Conservation (phyloP, 179 eudicot genomes). For the Camellia oleifera region DNA sequence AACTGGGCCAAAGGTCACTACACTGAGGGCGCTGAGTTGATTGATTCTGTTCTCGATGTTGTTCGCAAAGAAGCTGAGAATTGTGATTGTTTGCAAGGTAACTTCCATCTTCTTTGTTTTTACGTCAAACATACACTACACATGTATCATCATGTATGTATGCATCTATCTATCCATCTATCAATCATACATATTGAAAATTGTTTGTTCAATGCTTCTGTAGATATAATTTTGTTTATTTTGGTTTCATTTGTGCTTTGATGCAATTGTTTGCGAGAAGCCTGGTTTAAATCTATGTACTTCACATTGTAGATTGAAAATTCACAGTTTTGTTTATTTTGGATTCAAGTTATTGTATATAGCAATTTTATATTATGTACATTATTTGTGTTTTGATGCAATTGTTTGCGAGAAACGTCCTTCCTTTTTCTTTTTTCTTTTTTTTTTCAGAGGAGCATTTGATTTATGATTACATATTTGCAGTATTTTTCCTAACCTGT, state of each 20-base stretch:
- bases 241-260: not conserved
- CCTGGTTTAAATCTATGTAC: too few relatives aligned
- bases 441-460: not conserved
- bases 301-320: too few relatives aligned
- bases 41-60: slow-evolving; percentile 76
- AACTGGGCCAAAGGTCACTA: slow-evolving; percentile 69
- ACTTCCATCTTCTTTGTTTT: not conserved
- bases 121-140: too few relatives aligned
- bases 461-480: not conserved
- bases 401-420: too few relatives aligned
- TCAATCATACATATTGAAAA: too few relatives aligned
- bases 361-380: too few relatives aligned
- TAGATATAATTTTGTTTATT: not conserved
- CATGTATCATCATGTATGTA: too few relatives aligned
- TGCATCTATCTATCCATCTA: too few relatives aligned
- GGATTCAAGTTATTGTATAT: not conserved
- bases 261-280: too few relatives aligned
- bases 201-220: too few relatives aligned
- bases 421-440: not conserved
- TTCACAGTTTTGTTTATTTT: too few relatives aligned
- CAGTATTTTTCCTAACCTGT: not conserved
- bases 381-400: too few relatives aligned
- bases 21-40: slow-evolving; percentile 76
- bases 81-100: slow-evolving; percentile 73
- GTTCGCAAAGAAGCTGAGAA: slow-evolving; percentile 73